These are phyloP conservation scores for Talaromyces sp. DNA, from an alignment of 2,329 filamentous ascomycete species.

Conservation along the genomic window DNA sequence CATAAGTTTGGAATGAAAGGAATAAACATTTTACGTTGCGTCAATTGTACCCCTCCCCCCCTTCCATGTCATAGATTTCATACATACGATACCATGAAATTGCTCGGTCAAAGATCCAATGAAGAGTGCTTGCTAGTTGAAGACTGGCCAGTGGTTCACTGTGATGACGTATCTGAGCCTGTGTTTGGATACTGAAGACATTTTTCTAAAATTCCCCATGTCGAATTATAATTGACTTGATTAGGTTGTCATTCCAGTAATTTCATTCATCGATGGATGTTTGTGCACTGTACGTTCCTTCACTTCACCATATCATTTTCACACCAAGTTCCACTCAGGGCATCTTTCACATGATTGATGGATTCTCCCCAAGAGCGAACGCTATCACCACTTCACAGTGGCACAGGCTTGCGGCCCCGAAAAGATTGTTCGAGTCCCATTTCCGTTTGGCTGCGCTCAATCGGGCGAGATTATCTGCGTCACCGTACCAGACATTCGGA, in stretches of 20 bases:
- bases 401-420: conserved; percentile 17
- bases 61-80: neutral
- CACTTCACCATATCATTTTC: neutral
- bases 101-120: neutral
- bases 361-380: neutral
- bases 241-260: neutral
- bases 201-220: neutral
- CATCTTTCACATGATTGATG: no score
- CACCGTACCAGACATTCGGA: conserved; percentile 23
- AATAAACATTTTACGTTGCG: neutral
- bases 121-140: neutral
- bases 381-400: neutral
- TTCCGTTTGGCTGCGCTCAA: conserved; percentile 25
- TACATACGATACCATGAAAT: neutral
- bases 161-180: neutral
- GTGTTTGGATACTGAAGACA: neutral
- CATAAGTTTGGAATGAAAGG: neutral
- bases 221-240: neutral
- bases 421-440: conserved; percentile 29
- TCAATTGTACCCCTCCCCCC: neutral
- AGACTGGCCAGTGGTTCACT: neutral
- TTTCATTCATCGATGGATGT: neutral
- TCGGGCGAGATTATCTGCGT: conserved; percentile 23
- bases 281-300: neutral
- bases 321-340: neutral